Evolutionary conservation across 2,329 filamentous ascomycete genomes (phyloP), one percentile per base, ranked within the genome.

Genomic region (Penicillium hesseltinei): DNA sequence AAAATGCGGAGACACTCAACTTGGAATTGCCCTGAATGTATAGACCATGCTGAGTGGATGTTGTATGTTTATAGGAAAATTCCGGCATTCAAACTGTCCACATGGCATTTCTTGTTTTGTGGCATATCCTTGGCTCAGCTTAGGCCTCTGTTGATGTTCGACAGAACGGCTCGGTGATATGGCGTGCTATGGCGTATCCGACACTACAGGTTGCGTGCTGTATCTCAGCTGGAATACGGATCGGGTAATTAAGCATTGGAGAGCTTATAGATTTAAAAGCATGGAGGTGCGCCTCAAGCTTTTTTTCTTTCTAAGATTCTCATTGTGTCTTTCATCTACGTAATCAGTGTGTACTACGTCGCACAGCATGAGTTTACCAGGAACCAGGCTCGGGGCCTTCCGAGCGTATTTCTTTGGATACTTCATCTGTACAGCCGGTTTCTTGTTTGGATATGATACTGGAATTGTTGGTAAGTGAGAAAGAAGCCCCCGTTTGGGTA

Each of bases 391-490:
- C 2, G 65, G 65, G 13, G 62, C 59, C 31, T 62, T 67, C 21
- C 59, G 65, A 7, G 65, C 63, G 9, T 67, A 67, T 33, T 66
- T 67, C 42, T 65, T 66, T n/a, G 63, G 65, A 17, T 67, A 58
- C 44, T 66, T 66, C 23, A 50, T 66, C 11, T 66, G 64, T 46
- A 64, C 64, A 0, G 64, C 79, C 29, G 64, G 64, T 15, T 72
- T 73, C 50, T 55, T 71, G 6, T 71, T 71, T 52, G 71, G 66
- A 11, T 73, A 72, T 59, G 70, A 73, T 38, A 71, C 70, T 6
- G 74, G 70, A 10, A 70, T 72, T 25, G 66, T 70, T 17, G 77
- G 64, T 65, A 46, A 43, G 64, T 47, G 23, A 11, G 31, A 27
- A 21, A 15, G 10, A 35, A 19, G 19, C 10, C n/a, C n/a, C 1